A percentile compares a stretch with the other conserved stretches of the same genome.
Conservation (phyloP, 176 grass and related monocot species). For the Saccharum officinarum region DNA sequence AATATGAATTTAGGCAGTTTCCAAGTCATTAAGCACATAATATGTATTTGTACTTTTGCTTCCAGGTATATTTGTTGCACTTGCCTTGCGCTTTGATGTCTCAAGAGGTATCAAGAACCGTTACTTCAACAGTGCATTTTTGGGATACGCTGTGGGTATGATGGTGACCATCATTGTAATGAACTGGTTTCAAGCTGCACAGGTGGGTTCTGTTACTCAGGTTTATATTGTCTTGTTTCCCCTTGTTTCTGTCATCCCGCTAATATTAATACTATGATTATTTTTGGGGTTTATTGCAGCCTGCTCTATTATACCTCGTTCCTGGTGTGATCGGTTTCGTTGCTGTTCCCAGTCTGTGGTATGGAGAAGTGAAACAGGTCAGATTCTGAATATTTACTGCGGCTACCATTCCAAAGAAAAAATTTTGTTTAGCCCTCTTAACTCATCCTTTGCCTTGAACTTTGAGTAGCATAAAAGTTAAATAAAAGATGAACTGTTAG, state of each 20-base stretch:
- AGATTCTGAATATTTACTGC: constrained; percentile 7
- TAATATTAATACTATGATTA: constrained; percentile 9
- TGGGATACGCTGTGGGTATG: constrained; percentile 72
- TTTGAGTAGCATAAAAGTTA: not conserved
- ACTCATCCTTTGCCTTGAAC: not conserved
- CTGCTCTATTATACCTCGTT: constrained; percentile 85
- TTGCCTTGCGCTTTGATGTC: constrained; percentile 88
- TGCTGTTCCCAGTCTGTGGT: constrained; percentile 71
- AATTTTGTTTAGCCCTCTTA: not conserved
- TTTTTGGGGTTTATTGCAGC: constrained; percentile 41
- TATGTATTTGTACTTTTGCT: constrained; percentile 3
- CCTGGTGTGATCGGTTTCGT: constrained; percentile 86
- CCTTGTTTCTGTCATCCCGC: not conserved
- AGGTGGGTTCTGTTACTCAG: constrained; percentile 41
- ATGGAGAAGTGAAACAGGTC: constrained; percentile 82
- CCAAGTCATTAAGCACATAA: constrained; percentile 2
- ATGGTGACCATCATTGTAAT: constrained; percentile 76
- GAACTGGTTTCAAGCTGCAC: constrained; percentile 98
- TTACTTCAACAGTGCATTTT: constrained; percentile 86
- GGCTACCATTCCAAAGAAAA: not conserved
- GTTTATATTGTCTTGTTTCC: constrained; percentile 16
- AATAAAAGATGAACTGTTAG: not conserved
- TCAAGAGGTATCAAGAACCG: constrained; percentile 69
- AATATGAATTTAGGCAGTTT: not conserved
- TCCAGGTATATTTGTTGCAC: constrained; percentile 89